These are phyloP conservation scores for Barnettozyma salicaria DNA, from an alignment of 805 yeast species.

Conservation along the genomic window DNA sequence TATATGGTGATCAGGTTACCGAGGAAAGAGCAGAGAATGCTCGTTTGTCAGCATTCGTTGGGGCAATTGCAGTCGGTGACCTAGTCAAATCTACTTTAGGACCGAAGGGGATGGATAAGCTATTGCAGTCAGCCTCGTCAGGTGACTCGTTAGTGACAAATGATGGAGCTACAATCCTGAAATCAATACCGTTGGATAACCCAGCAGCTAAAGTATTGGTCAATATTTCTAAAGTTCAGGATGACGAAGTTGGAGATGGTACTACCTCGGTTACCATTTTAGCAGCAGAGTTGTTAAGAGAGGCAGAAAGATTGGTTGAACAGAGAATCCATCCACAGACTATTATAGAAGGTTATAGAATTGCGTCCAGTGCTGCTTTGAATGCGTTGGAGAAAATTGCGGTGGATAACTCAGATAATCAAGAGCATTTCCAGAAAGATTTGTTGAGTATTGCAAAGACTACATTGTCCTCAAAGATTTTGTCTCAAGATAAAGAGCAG, in stretches of 20 bases:
- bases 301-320: conserved; percentile 89
- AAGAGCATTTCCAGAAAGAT: conserved; percentile 68
- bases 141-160: conserved; percentile 81
- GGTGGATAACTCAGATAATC: conserved; percentile 67
- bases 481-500: conserved; percentile 89
- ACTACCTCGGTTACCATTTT: conserved; percentile 93
- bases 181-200: conserved; percentile 89
- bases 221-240: conserved; percentile 63
- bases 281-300: conserved; percentile 85
- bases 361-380: conserved; percentile 82
- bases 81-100: conserved; percentile 91
- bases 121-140: conserved; percentile 80
- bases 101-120: conserved; percentile 98
- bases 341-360: conserved; percentile 90
- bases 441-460: conserved; percentile 85
- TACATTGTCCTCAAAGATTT: conserved; percentile 85
- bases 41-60: conserved; percentile 93
- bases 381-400: conserved; percentile 72
- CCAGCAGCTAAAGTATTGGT: conserved; percentile 97
- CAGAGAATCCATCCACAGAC: conserved; percentile 97
- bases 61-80: conserved; percentile 99
- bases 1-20: conserved; percentile 94
- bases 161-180: conserved; percentile 96
- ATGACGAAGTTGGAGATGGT: conserved; percentile 96
- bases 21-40: conserved; percentile 99